Conservation (phyloP, 768 basidiomycete genomes). For the Strobilomyces confusus region DNA sequence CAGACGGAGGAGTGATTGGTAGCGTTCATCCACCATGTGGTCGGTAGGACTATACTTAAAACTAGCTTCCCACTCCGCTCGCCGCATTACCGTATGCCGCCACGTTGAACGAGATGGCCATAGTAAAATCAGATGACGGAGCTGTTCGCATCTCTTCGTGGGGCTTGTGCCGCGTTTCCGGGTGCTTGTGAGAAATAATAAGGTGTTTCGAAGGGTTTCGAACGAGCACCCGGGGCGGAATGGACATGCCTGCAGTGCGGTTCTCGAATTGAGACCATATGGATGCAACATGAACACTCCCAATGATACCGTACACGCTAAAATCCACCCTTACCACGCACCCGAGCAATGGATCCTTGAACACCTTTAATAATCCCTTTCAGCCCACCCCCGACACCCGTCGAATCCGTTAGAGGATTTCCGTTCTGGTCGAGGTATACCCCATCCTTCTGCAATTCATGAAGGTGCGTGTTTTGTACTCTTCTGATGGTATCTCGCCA, state of each 20-base stretch:
- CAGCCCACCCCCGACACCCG: conserved; percentile 35
- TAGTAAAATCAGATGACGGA: not conserved
- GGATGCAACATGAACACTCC: not conserved
- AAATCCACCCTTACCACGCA: conserved; percentile 40
- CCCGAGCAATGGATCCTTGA: conserved; percentile 39
- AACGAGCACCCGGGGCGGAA: not conserved
- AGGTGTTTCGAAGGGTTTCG: too few relatives aligned
- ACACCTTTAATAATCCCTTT: conserved; percentile 41
- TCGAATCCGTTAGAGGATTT: conserved; percentile 35
- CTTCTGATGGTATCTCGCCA: conserved; percentile 52
- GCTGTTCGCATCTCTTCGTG: not conserved
- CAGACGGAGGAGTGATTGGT: conserved; percentile 15
- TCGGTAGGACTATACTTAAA: conserved; percentile 30
- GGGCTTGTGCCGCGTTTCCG: not conserved
- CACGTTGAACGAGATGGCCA: conserved; percentile 1
- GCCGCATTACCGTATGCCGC: conserved; percentile 11
- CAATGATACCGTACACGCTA: conserved; percentile 8
- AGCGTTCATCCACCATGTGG: conserved; percentile 27
- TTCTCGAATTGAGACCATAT: conserved; percentile 3
- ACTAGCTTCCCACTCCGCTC: conserved; percentile 32
- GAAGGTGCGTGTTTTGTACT: conserved; percentile 55
- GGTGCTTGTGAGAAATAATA: not conserved
- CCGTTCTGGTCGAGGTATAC: conserved; percentile 54
- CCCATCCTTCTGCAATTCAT: conserved; percentile 46
- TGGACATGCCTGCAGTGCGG: not conserved